Base-by-base conservation (phyloP, 805 yeast species). In the Peterozyma xylosa region DNA sequence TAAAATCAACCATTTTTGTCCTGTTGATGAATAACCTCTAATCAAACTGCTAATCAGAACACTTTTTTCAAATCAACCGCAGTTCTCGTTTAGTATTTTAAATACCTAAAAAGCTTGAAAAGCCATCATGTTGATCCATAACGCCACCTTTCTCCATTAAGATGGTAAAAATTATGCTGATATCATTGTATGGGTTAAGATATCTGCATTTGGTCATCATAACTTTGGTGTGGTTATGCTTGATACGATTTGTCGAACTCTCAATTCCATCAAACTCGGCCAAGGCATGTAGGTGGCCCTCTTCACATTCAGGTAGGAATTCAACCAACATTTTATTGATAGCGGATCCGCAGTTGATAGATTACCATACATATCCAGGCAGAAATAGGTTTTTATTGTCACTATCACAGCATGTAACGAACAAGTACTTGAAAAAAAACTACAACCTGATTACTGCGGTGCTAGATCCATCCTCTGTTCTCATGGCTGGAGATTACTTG, bases 321-420 rank as follows among this genome's bases (percentile, higher is more conserved):
- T 45, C 30, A 16, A 38, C 17, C 33, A 33, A 38, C 11, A 14
- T 48, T 16, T 32, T 49, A 35, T 21, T 93, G n/a, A 72, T 87
- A 37, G 97, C 97, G 0, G 99, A 93, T 59, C 98, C 99, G 0
- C 99, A 93, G 59, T 69, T 93, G 30, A 83, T 93, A 54, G 99
- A 93, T 57, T 78, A 70, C 29, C 78, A 85, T 60, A 85, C 98
- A 0, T 93, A 93, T 57, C 95, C 96, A 0, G 80, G 76, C 2
- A 69, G 93, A 48, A 78, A 82, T 1, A 47, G 63, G 18, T 30
- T 71, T 1, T 54, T 83, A 7, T 70, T 82, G 54, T 64, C 66
- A 46, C 48, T 86, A 14, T 75, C 93, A 0, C 68, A 74, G 49
- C 62, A 67, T 46, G 55, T 87, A 36, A 71, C 86, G 11, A 98